Evolutionary conservation across 139 green algal species (phyloP), one percentile per base, ranked within the genome.

Genomic region (Chlorella sorokiniana): DNA sequence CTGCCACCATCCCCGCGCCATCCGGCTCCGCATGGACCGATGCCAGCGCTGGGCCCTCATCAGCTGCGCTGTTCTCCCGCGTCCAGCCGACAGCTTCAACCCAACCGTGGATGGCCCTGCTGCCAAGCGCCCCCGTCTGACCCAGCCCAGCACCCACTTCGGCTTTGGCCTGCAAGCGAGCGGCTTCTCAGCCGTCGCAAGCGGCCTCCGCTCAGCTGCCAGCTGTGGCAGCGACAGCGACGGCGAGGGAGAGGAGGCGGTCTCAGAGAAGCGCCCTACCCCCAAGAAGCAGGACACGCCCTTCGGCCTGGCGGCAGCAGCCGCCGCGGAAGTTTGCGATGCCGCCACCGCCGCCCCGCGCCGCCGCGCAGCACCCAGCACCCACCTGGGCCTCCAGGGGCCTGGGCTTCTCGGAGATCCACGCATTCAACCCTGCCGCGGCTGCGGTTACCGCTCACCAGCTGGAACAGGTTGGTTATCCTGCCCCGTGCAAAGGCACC

Each of bases 171-270:
- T 69, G 63, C n/a, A 65, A 22, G 48, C 56, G 22, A 22, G 18
- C 29, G 56, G 56, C 56, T 65, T 16, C 18, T n/a, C 18, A n/a
- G 56, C 18, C 16, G 56, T 22, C 29, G 16, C n/a, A 6, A 65
- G 18, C 56, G 56, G 48, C 11, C 48, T 22, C 63, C 27, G 31
- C 63, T 23, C 27, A 22, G 63, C 63, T 29, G 63, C 63, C 63
- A 69, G 31, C 63, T 69, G 31, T 11, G 63, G 29, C 63, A 69
- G 63, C 27, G 69, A 76, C 69, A 76, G 65, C 65, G 65, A 73
- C 65, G n/a, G 44, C 42, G 44, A 59, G n/a, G 69, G 44, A 11
- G 69, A 59, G 44, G 41, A 76, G 42, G 69, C 42, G 10, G 40
- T 76, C 38, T 76, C 69, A 9, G 5, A 27, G 25, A 33, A 35